Conservation (phyloP, 208 protist species). For the Trypanosoma lewisi region DNA sequence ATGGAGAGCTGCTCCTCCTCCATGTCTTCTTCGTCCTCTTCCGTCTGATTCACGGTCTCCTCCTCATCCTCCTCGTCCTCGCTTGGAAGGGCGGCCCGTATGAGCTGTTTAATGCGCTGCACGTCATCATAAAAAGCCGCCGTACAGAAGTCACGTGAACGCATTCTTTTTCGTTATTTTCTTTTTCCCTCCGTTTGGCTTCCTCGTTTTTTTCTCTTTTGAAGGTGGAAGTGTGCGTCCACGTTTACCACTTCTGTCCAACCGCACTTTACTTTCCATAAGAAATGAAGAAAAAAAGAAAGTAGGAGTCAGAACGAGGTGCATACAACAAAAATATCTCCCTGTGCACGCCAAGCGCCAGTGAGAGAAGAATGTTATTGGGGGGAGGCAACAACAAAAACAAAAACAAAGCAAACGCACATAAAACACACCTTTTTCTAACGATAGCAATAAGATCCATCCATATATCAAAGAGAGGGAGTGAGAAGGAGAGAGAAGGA, state of each 20-base stretch:
- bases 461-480: too few species aligned
- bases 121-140: slow-evolving; percentile 71
- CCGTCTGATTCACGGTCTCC: neutral
- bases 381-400: too few species aligned
- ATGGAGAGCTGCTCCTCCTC: slow-evolving; percentile 16
- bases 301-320: neutral
- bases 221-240: neutral
- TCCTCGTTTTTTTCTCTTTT: slow-evolving; percentile 18
- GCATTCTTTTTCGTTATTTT: too few species aligned
- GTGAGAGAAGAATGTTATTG: too few species aligned
- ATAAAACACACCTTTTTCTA: too few species aligned
- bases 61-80: slow-evolving; percentile 21
- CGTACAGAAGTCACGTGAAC: slow-evolving; percentile 55
- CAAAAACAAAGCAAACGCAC: too few species aligned
- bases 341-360: too few species aligned
- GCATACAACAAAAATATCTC: neutral
- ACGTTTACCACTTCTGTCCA: neutral
- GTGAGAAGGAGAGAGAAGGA: neutral
- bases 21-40: slow-evolving; percentile 34
- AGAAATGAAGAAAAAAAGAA: neutral
- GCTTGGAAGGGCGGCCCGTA: slow-evolving; percentile 22
- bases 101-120: slow-evolving; percentile 56
- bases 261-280: neutral
- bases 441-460: too few species aligned
- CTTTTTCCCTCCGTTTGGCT: slow-evolving; percentile 16